Conservation (phyloP, 1,139 yeast species). For the Lodderomyces beijingensis region DNA sequence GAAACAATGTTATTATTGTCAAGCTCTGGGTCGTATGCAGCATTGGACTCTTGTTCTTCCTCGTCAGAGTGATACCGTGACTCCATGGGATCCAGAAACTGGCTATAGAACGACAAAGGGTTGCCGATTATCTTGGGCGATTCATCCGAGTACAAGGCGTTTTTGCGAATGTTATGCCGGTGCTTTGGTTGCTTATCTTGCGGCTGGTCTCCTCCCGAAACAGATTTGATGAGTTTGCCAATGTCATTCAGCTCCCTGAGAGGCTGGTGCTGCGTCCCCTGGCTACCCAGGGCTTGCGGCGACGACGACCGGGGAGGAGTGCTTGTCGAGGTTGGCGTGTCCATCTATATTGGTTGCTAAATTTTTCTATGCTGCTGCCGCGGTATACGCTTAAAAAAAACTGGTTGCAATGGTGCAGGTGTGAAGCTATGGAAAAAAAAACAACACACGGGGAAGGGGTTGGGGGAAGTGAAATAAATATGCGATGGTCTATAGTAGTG, state of each 20-base stretch:
- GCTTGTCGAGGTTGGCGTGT: too few relatives aligned
- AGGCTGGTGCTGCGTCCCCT: neutral
- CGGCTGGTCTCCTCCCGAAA: slow-evolving; percentile 1
- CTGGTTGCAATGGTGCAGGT: too few relatives aligned
- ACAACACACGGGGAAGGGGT: too few relatives aligned
- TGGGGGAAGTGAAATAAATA: too few relatives aligned
- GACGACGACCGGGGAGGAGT: too few relatives aligned
- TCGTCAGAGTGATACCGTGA: slow-evolving; percentile 3
- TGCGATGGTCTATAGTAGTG: too few relatives aligned
- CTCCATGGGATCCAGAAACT: slow-evolving; percentile 3
- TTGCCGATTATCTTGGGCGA: slow-evolving; percentile 3
- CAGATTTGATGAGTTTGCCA: neutral
- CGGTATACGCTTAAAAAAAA: too few relatives aligned
- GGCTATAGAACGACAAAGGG: neutral
- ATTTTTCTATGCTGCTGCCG: too few relatives aligned
- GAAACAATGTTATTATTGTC: neutral
- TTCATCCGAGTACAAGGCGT: neutral
- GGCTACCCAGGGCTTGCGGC: too few relatives aligned
- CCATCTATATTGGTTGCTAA: too few relatives aligned
- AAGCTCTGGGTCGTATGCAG: neutral
- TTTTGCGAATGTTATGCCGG: neutral
- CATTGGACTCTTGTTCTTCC: neutral
- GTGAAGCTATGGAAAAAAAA: too few relatives aligned
- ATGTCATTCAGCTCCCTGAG: slow-evolving; percentile 1
- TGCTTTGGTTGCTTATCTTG: neutral